A percentile compares a stretch with the other conserved stretches of the same genome.
Conservation (phyloP, 257 asterid genomes). For the Linaria vulgaris region DNA sequence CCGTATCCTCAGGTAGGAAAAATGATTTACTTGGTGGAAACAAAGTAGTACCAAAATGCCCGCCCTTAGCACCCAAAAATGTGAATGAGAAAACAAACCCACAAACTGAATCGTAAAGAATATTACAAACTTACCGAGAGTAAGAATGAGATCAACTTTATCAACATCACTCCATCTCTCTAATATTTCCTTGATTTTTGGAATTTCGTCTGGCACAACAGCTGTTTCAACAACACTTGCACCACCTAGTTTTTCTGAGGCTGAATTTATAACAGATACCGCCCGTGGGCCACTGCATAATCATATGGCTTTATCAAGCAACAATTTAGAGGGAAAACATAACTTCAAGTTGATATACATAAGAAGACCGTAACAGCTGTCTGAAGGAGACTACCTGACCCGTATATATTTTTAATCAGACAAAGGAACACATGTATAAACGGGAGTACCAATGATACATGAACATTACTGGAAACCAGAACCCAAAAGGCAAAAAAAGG, state of each 20-base stretch:
- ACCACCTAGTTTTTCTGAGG: conserved; percentile 87
- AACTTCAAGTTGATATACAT: background rate
- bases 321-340: background rate
- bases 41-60: background rate
- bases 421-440: too few relatives aligned
- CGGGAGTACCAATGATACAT: too few relatives aligned
- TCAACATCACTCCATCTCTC: conserved; percentile 88
- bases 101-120: conserved; percentile 17
- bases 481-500: too few relatives aligned
- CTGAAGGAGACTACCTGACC: too few relatives aligned
- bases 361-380: too few relatives aligned
- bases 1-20: background rate
- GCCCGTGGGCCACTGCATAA: conserved; percentile 90
- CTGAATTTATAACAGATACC: conserved; percentile 73
- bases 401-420: too few relatives aligned
- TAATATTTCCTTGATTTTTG: conserved; percentile 61
- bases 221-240: conserved; percentile 69
- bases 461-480: too few relatives aligned
- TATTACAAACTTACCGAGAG: conserved; percentile 60
- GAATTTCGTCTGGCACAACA: conserved; percentile 81
- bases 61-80: background rate
- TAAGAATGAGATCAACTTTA: conserved; percentile 87
- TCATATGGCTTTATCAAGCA: conserved; percentile 24
- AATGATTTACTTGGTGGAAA: background rate
- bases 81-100: conserved; percentile 14